Conservation (phyloP, 805 yeast genomes). For the Candida methanosorbosa region DNA sequence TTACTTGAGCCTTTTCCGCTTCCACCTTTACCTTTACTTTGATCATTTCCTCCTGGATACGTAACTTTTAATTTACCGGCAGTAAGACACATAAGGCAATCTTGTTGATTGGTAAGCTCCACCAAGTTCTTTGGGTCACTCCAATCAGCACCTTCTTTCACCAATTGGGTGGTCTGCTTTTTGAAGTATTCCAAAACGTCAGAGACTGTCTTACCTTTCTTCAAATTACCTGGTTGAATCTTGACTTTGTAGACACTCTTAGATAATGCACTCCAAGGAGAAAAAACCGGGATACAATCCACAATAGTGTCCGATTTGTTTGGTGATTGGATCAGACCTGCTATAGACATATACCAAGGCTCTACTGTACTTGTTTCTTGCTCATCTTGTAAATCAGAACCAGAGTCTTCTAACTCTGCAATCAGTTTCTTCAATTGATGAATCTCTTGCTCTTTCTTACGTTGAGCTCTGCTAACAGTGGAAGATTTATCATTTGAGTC, state of each 20-base stretch:
- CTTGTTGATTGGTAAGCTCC: constrained; percentile 50
- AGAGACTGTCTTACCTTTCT: constrained; percentile 78
- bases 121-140: constrained; percentile 53
- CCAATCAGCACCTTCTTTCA: constrained; percentile 49
- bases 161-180: constrained; percentile 19
- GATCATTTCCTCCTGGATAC: constrained; percentile 39
- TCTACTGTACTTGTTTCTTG: constrained; percentile 3
- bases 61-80: constrained; percentile 63
- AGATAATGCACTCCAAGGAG: constrained; percentile 79
- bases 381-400: constrained; percentile 8
- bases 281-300: constrained; percentile 78
- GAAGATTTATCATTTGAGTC: constrained; percentile 8
- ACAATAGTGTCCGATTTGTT: constrained; percentile 40
- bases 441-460: constrained; percentile 21
- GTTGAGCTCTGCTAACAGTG: constrained; percentile 1
- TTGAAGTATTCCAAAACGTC: constrained; percentile 58
- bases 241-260: constrained; percentile 78
- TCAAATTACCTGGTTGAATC: constrained; percentile 68
- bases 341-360: constrained; percentile 17
- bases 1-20: constrained; percentile 4
- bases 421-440: constrained; percentile 23
- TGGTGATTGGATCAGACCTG: constrained; percentile 34
- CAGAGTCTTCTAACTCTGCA: constrained; percentile 16
- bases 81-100: constrained; percentile 57
- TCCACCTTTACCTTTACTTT: constrained; percentile 14